Evolutionary conservation across 371 early-diverging fungal species (phyloP), one percentile per base, ranked within the genome.

Genomic region (Mucor indicus): DNA sequence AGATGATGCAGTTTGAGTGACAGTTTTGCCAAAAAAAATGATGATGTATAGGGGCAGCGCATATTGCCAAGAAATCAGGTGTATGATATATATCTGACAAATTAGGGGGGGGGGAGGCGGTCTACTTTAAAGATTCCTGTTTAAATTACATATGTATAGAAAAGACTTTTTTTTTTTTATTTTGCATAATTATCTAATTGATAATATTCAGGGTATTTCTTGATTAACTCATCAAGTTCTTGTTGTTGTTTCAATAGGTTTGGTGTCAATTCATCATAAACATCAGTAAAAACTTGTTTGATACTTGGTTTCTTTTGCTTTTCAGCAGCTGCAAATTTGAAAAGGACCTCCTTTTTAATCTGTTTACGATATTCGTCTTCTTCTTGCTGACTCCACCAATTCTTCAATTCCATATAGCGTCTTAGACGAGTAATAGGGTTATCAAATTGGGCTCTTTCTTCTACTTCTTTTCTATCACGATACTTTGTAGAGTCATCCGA

Each of bases 401-500:
- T 75, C 56, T 89, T 81, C 29, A 59, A 42, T 58, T 95, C 93
- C 41, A 97, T 63, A 78, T 92, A 95, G 35, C 90, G 86, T 48
- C 95, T 85, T 75, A 96, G 80, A 23, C 97, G 86, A 12, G 84
- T 74, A 23, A 95, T 81, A 2, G 98, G 98, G 56, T 92, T 92
- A 67, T 96, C 95, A 46, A 79, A 65, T 12, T 77, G 69, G 33
- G 81, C 79, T 54, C 83, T 77, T 66, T 85, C 87, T 59, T 93
- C 91, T 3, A 95, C 95, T 67, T 98, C 98, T 62, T 84, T 80
- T 44, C 71, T 63, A 44, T 77, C 71, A 30, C 77, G 71, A 68
- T 98, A 98, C 30, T 96, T 95, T 2, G 93, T 87, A 4, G 96
- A 95, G 64, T 98, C 98, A 67, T 98, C 98, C 0, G 96, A 96